A percentile compares a stretch with the other conserved stretches of the same genome.
Conservation (phyloP, 176 grass and related monocot species). For the Cenchrus purpureus region DNA sequence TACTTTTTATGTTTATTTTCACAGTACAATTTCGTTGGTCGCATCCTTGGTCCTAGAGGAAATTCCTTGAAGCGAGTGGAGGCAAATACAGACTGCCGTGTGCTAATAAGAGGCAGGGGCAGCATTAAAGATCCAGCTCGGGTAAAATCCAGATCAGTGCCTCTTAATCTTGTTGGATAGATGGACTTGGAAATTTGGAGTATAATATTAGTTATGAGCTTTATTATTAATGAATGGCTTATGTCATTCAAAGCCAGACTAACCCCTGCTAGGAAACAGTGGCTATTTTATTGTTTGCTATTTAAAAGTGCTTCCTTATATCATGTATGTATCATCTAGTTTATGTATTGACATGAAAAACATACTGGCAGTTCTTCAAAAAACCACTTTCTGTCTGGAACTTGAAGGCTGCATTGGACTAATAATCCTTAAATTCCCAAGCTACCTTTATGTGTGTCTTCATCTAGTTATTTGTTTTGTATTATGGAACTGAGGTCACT, state of each 20-base stretch:
- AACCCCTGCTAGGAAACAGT: not conserved
- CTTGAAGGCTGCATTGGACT: not conserved
- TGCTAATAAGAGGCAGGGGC: slow-evolving; percentile 92
- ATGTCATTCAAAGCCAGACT: not conserved
- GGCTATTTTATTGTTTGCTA: not conserved
- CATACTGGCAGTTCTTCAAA: not conserved
- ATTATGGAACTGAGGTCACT: not conserved
- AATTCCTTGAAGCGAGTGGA: slow-evolving; percentile 97
- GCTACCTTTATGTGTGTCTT: slow-evolving; percentile 21
- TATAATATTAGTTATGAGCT: too few species aligned
- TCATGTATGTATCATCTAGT: slow-evolving; percentile 1
- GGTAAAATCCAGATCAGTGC: slow-evolving; percentile 54
- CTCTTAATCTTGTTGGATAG: slow-evolving; percentile 17
- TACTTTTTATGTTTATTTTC: slow-evolving; percentile 33
- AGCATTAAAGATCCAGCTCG: slow-evolving; percentile 96
- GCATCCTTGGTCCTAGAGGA: slow-evolving; percentile 95
- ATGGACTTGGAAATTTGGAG: slow-evolving; percentile 13
- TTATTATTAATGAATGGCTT: too few species aligned
- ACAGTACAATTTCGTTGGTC: slow-evolving; percentile 96
- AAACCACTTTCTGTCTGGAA: not conserved
- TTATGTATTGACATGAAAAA: not conserved
- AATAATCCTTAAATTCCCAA: not conserved
- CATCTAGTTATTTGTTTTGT: slow-evolving; percentile 1
- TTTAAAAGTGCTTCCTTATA: not conserved
- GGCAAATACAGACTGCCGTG: slow-evolving; percentile 90